A percentile compares a stretch with the other conserved stretches of the same genome.
phyloP scores from a whole-genome alignment of 2,329 filamentous ascomycete species.

The Volutella citrinella region DNA sequence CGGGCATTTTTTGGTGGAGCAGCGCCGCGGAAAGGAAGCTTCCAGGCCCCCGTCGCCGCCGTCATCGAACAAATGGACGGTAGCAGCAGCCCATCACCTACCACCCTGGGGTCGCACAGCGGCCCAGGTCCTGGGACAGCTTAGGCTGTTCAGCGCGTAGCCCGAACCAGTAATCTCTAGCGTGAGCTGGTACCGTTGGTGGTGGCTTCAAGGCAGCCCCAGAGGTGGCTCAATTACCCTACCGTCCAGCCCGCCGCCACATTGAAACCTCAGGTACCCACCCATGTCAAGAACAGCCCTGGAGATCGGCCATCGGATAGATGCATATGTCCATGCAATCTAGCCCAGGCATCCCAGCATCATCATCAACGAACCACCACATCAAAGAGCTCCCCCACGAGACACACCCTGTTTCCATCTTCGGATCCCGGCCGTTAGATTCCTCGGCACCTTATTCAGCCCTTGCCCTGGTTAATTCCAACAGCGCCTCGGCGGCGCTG shows the following conservation, averaged over 20 bases:
- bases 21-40: constrained; percentile 12
- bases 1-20: constrained; percentile 21
- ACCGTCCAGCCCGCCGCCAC: no score
- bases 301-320: constrained; percentile 16
- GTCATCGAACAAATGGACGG: constrained; percentile 13
- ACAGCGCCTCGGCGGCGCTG: no score
- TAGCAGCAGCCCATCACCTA: constrained; percentile 1
- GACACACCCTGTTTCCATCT: no score
- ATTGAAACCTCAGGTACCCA: no score
- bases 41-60: constrained; percentile 21
- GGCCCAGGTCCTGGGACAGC: no score
- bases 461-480: background rate
- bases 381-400: no score
- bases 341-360: constrained; percentile 8
- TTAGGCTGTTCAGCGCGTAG: constrained; percentile 5
- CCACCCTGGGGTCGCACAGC: no score
- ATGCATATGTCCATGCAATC: constrained; percentile 23
- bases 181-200: constrained; percentile 16
- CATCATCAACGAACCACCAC: no score
- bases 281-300: background rate
- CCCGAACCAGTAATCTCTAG: constrained; percentile 20
- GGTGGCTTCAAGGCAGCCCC: background rate
- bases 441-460: background rate
- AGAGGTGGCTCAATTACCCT: no score
- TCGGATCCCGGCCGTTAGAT: no score